phyloP scores from a whole-genome alignment of 2,329 filamentous ascomycete species.

The Plectosphaerella sp. region DNA sequence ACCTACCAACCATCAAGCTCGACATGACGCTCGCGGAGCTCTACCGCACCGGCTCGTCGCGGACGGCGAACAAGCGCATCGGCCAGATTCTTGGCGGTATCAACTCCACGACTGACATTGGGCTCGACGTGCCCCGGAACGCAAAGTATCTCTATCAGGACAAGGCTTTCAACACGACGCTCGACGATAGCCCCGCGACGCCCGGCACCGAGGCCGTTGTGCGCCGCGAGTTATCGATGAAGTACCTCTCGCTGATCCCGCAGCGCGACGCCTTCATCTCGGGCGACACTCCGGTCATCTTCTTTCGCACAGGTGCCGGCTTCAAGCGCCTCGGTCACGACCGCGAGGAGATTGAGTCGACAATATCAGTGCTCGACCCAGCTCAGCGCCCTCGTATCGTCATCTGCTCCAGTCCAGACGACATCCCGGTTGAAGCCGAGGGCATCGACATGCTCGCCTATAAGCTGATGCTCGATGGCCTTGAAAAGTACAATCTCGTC shows the following conservation, averaged over 20 bases:
- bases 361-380: constrained; percentile 19
- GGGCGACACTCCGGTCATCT: constrained; percentile 17
- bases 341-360: constrained; percentile 21
- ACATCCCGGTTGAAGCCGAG: constrained; percentile 17
- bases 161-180: constrained; percentile 20
- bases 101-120: constrained; percentile 19
- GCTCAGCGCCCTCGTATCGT: constrained; percentile 23
- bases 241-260: constrained; percentile 28
- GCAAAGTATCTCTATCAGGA: constrained; percentile 32
- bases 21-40: constrained; percentile 29
- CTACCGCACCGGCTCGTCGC: constrained; percentile 19
- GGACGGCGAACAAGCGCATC: constrained; percentile 17
- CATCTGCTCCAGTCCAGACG: constrained; percentile 23
- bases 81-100: constrained; percentile 23
- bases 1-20: constrained; percentile 24
- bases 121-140: constrained; percentile 23
- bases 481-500: constrained; percentile 21
- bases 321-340: constrained; percentile 18
- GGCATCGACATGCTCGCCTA: constrained; percentile 21
- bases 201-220: constrained; percentile 7
- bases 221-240: constrained; percentile 19
- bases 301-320: constrained; percentile 22
- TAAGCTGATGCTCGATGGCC: constrained; percentile 23
- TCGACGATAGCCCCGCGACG: constrained; percentile 4
- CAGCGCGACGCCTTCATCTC: constrained; percentile 30